Percentiles rank a stretch among this genome's conserved stretches.
Conservation (phyloP, 129 eudicot genomes). For the Rutidosis leptorrhynchoides region DNA sequence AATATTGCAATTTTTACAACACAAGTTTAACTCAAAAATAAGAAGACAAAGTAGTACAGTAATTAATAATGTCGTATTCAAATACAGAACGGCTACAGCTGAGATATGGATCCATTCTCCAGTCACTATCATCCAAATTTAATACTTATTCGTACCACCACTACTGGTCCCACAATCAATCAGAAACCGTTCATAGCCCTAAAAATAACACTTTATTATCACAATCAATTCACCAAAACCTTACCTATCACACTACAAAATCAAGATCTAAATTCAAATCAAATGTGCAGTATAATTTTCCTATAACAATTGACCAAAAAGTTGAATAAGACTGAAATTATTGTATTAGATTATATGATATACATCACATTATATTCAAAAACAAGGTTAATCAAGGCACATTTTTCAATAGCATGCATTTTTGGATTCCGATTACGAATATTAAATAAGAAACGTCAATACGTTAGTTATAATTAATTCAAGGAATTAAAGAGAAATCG, state of each 20-base stretch:
- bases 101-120: background rate
- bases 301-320: background rate
- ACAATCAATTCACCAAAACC: constrained; percentile 1
- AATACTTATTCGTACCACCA: background rate
- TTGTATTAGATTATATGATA: too few relatives aligned
- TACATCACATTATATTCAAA: background rate
- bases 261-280: background rate
- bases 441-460: background rate
- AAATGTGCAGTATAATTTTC: background rate
- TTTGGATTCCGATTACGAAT: constrained; percentile 1
- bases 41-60: too few relatives aligned
- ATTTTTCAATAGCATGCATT: background rate
- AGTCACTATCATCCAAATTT: constrained; percentile 10
- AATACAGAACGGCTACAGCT: constrained; percentile 3
- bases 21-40: background rate
- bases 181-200: background rate
- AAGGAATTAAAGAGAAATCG: background rate
- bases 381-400: background rate
- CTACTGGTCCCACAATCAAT: background rate
- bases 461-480: background rate
- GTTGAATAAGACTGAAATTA: background rate
- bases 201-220: background rate
- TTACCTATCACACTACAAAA: too few relatives aligned
- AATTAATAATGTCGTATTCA: background rate
- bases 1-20: background rate